Evolutionary conservation across 306 rosid species (phyloP), one percentile per base, ranked within the genome.

Genomic region (Inga leiocalycina): DNA sequence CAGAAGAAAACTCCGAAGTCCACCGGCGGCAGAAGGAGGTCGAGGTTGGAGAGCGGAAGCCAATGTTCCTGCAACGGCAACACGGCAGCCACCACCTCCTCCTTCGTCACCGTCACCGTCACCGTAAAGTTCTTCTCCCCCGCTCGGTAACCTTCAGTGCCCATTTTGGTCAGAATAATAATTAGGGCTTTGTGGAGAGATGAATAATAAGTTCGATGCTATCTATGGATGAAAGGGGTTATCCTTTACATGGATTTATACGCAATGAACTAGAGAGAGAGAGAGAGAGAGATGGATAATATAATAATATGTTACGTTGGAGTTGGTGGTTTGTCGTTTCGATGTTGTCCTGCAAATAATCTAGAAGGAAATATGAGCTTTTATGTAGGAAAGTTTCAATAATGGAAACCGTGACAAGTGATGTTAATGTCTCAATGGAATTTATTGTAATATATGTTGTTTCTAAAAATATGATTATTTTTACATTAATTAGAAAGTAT

Each of bases 41-140:
- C 98, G 11, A 91, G 96, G 82, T 93, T 91, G 20, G 97, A 91
- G 32, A 93, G 85, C 27, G 94, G 91, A 0, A 93, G 87, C 94
- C 91, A 85, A 34, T 91, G 91, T 3, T 90, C 86, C 75, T 91
- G 93, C 81, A 89, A 4, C 5, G 98, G 94, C 22, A 93, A 45
- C 24, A 66, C 84, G 0, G 94, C 82, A 1, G 93, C 89, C 78
- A 93, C 97, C 69, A 89, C 83, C 79, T 88, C 96, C 67, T 77
- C 84, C 70, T 85, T 84, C 2, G 6, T 85, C 71, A 76, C 82
- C 1, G 27, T 27, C 27, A 93, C 94, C 0, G 0, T 39, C n/a
- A n/a, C n/a, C n/a, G n/a, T n/a, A 80, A 89, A 91, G 35, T 20
- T 69, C 0, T 30, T 67, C 6, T 73, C 80, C 79, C 41, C 83